A percentile compares a stretch with the other conserved stretches of the same genome.
phyloP scores from a whole-genome alignment of 345 rosid species.

The Eucalyptus erythrocorys region DNA sequence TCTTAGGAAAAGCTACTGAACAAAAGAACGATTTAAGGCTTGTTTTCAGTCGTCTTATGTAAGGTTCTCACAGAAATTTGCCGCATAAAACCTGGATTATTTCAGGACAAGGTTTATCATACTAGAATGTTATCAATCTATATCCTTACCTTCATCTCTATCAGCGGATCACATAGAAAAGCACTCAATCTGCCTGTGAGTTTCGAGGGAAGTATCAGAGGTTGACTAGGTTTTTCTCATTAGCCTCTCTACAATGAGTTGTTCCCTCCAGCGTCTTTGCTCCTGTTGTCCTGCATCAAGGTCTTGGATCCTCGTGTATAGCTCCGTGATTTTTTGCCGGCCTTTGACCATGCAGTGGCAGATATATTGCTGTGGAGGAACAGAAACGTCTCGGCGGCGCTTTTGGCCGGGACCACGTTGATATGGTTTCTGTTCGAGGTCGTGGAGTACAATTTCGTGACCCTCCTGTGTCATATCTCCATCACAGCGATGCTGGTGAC shows the following conservation, averaged over 20 bases:
- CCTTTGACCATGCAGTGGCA: conserved; percentile 41
- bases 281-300: neutral
- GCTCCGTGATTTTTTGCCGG: neutral
- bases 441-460: conserved; percentile 69
- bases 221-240: neutral
- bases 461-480: conserved; percentile 57
- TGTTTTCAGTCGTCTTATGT: neutral
- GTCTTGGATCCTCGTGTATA: neutral
- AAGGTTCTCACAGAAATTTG: neutral
- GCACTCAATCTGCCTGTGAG: neutral
- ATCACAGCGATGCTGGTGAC: conserved; percentile 58
- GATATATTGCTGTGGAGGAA: conserved; percentile 73
- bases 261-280: neutral
- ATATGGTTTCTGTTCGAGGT: conserved; percentile 92
- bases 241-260: neutral
- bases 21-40: neutral
- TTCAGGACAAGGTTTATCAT: neutral
- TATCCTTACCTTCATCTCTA: neutral
- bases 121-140: neutral
- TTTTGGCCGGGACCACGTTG: conserved; percentile 37
- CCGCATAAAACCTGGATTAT: neutral
- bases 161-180: neutral
- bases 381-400: conserved; percentile 31
- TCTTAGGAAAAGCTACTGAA: neutral
- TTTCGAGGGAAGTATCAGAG: neutral